These are phyloP conservation scores for Chaetomium strumarium DNA, from an alignment of 2,329 filamentous ascomycete genomes.

Conservation along the genomic window DNA sequence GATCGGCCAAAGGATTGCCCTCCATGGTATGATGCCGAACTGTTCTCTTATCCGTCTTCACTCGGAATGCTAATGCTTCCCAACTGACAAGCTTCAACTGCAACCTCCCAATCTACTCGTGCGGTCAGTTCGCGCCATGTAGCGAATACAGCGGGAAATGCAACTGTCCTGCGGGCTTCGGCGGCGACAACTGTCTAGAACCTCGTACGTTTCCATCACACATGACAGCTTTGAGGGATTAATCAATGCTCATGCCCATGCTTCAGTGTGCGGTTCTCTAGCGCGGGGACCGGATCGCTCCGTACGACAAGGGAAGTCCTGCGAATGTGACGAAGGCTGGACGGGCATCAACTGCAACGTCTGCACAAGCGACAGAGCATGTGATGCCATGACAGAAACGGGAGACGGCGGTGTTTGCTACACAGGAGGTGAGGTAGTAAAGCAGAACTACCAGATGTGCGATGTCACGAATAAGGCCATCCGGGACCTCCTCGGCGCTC, in stretches of 20 bases:
- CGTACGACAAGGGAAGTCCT: constrained; percentile 64
- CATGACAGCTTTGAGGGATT: constrained; percentile 1
- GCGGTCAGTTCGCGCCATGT: constrained; percentile 84
- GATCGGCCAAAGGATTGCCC: constrained; percentile 72
- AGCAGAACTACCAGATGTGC: constrained; percentile 96
- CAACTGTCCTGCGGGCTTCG: constrained; percentile 84
- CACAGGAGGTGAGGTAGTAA: constrained; percentile 80
- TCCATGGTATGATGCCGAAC: constrained; percentile 57
- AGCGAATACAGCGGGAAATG: constrained; percentile 90
- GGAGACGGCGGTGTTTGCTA: constrained; percentile 84
- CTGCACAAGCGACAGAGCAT: constrained; percentile 76
- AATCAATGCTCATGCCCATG: constrained; percentile 2
- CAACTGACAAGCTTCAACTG: constrained; percentile 77
- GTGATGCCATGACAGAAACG: constrained; percentile 80
- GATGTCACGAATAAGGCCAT: constrained; percentile 97
- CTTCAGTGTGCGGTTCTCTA: constrained; percentile 76
- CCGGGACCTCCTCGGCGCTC: constrained; percentile 72
- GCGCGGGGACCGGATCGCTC: constrained; percentile 73
- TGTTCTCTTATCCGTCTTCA: constrained; percentile 25
- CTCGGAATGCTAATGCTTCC: constrained; percentile 14
- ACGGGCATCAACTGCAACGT: constrained; percentile 97
- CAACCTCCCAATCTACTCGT: constrained; percentile 84
- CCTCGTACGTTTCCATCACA: constrained; percentile 51
- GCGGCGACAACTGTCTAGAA: constrained; percentile 85
- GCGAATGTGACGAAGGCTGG: constrained; percentile 91